A percentile compares a stretch with the other conserved stretches of the same genome.
phyloP scores from a whole-genome alignment of 179 eudicot genomes.

The Amaranthus tricolor region DNA sequence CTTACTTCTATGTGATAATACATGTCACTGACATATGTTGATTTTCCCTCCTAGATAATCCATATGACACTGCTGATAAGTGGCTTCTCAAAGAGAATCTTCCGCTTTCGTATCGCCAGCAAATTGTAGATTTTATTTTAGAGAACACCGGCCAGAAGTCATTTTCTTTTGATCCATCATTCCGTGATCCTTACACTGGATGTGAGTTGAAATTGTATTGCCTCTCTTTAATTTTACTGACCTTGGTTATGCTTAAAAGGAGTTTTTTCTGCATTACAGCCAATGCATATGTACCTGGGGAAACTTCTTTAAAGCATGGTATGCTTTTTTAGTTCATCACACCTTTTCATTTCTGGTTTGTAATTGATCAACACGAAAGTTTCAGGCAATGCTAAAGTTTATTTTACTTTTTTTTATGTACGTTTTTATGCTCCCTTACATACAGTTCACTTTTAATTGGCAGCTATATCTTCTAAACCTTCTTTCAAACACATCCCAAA shows the following conservation, averaged over 20 bases:
- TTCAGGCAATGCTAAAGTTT: not conserved
- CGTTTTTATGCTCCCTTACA: constrained; percentile 18
- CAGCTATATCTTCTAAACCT: constrained; percentile 61
- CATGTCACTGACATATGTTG: constrained; percentile 7
- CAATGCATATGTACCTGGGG: constrained; percentile 88
- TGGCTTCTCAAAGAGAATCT: constrained; percentile 95
- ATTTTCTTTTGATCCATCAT: constrained; percentile 70
- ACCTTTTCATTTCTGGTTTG: not conserved
- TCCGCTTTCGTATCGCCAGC: constrained; percentile 87
- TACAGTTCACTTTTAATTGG: constrained; percentile 16
- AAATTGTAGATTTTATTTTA: constrained; percentile 86
- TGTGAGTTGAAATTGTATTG: constrained; percentile 43
- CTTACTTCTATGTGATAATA: not conserved
- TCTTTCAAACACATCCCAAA: constrained; percentile 91
- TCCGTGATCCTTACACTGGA: constrained; percentile 93
- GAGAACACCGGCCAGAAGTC: constrained; percentile 78
- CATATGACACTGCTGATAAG: constrained; percentile 86
- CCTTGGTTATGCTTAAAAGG: constrained; percentile 9
- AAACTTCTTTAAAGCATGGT: constrained; percentile 52
- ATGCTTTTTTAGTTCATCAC: constrained; percentile 20
- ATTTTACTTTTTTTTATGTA: not conserved
- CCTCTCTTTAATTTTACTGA: constrained; percentile 5
- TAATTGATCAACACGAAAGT: constrained; percentile 4
- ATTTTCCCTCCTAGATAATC: constrained; percentile 58
- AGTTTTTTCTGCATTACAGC: constrained; percentile 51